Conservation (phyloP, 2,329 filamentous ascomycete species). For the Paraphoma sp. region DNA sequence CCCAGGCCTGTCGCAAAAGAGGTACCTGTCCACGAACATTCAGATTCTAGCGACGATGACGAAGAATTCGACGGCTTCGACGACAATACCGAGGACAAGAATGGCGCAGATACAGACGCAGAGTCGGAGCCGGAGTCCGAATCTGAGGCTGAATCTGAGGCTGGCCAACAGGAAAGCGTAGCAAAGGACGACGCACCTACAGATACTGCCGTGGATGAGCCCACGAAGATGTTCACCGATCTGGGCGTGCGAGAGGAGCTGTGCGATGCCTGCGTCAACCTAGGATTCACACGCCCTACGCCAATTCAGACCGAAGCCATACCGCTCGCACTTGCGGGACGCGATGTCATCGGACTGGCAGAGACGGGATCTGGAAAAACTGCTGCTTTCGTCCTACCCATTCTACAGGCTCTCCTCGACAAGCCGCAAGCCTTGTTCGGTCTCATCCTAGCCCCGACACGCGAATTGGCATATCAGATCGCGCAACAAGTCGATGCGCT, state of each 20-base stretch:
- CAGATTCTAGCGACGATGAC: conserved; percentile 34
- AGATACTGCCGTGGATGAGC: conserved; percentile 31
- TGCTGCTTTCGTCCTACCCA: conserved; percentile 90
- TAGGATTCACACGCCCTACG: conserved; percentile 86
- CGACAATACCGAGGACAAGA: conserved; percentile 9
- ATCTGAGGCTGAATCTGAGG: background rate
- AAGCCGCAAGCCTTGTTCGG: conserved; percentile 85
- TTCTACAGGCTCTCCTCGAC: conserved; percentile 86
- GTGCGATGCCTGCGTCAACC: conserved; percentile 82
- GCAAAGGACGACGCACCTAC: background rate
- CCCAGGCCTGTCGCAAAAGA: conserved; percentile 1
- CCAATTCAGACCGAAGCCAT: conserved; percentile 89
- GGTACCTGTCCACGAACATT: conserved; percentile 19
- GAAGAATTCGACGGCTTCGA: conserved; percentile 8
- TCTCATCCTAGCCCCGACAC: conserved; percentile 90
- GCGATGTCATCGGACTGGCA: conserved; percentile 90
- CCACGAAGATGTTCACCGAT: conserved; percentile 71
- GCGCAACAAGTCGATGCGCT: conserved; percentile 86
- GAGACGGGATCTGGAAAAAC: conserved; percentile 98
- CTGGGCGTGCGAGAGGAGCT: conserved; percentile 83
- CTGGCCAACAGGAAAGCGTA: background rate
- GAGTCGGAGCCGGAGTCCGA: background rate
- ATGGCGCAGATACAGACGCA: conserved; percentile 3
- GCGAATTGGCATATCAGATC: conserved; percentile 93
- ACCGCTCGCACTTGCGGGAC: conserved; percentile 76